phyloP scores from a whole-genome alignment of 768 basidiomycete genomes.

The Cyclocybe cylindracea region DNA sequence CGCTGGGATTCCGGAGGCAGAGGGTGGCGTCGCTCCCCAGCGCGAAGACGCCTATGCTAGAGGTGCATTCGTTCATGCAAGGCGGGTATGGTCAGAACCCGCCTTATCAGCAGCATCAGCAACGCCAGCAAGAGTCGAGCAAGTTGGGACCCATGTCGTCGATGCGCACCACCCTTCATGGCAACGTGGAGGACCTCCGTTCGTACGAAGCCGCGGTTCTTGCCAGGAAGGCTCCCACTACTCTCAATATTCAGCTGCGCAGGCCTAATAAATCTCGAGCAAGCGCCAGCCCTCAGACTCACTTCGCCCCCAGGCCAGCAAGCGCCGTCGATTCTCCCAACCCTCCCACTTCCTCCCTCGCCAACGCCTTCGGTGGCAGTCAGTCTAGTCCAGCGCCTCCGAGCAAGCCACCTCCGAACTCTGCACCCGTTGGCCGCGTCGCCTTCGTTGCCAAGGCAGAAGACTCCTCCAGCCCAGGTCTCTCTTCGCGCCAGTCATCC shows the following conservation, averaged over 20 bases:
- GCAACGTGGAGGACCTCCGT: constrained; percentile 56
- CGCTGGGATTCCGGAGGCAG: constrained; percentile 34
- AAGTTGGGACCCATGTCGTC: constrained; percentile 29
- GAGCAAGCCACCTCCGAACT: constrained; percentile 1
- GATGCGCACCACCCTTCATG: constrained; percentile 43
- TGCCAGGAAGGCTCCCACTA: constrained; percentile 63
- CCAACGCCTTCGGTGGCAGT: constrained; percentile 37
- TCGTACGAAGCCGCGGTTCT: constrained; percentile 78
- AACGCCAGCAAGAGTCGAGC: constrained; percentile 13
- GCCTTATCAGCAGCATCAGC: constrained; percentile 17
- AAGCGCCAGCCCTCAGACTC: not conserved
- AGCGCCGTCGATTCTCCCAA: constrained; percentile 13
- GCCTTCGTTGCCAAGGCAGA: constrained; percentile 10
- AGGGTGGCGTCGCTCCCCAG: constrained; percentile 72
- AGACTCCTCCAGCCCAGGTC: constrained; percentile 13
- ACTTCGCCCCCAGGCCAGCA: constrained; percentile 21
- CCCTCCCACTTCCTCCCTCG: constrained; percentile 38
- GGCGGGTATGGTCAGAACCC: constrained; percentile 7
- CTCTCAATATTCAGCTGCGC: constrained; percentile 55
- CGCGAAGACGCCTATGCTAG: constrained; percentile 60
- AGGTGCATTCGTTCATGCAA: constrained; percentile 10
- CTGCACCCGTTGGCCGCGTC: constrained; percentile 3
- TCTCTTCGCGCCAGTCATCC: constrained; percentile 29
- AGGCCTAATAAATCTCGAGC: constrained; percentile 17
- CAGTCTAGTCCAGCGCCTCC: constrained; percentile 1